Evolutionary conservation across 2,329 filamentous ascomycete genomes (phyloP), one percentile per base, ranked within the genome.

Genomic region (Colletotrichum kahawae): DNA sequence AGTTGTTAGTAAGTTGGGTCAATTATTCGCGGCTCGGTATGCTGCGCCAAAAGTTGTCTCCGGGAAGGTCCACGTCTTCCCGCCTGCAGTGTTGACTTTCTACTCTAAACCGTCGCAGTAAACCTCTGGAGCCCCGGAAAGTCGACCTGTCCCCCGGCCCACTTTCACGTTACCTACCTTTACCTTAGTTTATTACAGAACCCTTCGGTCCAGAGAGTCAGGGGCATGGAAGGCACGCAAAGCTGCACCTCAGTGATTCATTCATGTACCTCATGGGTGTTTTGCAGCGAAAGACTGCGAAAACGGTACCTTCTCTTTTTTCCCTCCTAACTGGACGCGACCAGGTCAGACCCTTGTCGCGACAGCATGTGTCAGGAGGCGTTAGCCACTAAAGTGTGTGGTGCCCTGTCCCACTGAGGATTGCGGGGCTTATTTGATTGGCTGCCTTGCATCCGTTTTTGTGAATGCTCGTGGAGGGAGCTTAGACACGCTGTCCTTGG

Each of bases 281-380:
- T 34, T 33, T 36, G 70, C 48, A 27, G 63, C 24, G 54, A 63
- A 43, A 59, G 77, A 77, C 24, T 18, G 76, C 57, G 13, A 18
- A 27, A 68, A 38, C n/a, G 48, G 36, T 68, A 77, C 74, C 68
- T 70, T 74, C 67, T 13, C 36, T 64, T 36, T 36, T 54, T 27
- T 34, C n/a, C 36, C 59, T 70, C 48, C 63, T 29, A 70, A 48
- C 63, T 77, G 70, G 70, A 77, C 76, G 75, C 75, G 75, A 75
- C 51, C 77, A 72, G 68, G 76, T 79, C 77, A 77, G 73, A 74
- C 79, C 80, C 82, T 77, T 82, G 81, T 83, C 80, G 81, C 81
- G 80, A 81, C 78, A 74, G 78, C 79, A 81, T 82, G 80, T 83
- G 82, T 82, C 80, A 81, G 77, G 79, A 80, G 79, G 75, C 56